Evolutionary conservation across 208 protist genomes (phyloP), one percentile per base, ranked within the genome.

Genomic region (Phytomonas serpens): DNA sequence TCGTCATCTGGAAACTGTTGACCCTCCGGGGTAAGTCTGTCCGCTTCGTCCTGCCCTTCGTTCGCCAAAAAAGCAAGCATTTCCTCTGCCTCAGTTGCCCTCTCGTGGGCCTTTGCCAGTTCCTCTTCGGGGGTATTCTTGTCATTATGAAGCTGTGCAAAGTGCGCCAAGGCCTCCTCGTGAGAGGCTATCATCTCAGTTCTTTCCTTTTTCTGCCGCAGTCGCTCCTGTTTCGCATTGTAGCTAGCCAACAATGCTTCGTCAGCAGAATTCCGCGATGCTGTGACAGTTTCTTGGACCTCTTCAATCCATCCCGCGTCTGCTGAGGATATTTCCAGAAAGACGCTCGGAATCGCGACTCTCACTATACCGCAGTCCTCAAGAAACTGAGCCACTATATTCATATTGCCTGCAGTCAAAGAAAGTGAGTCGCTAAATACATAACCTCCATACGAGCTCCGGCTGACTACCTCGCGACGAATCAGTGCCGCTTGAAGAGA

Each of bases 351-450:
- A 30, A 84, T 29, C 42, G 78, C 38, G 9, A 74, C 68, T 51
- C 19, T 1, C 7, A 19, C 19, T 27, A 57, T 11, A 16, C 47
- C 47, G 47, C 78, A 83, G 14, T 77, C 65, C 31, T 80, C 74
- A 64, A 82, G 64, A 51, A 87, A 84, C 2, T 61, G n/a, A 13
- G 79, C 67, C n/a, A 63, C 7, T 4, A 71, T 64, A 31, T 27
- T 1, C 47, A 57, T 57, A 57, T 57, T 57, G 19, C 47, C 52
- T 3, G 78, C 71, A 0, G 68, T 69, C 40, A 68, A 76, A 61
- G 75, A 36, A 69, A 80, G 68, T 9, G 80, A 78, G 65, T 97
- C 89, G 67, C 87, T 93, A 38, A 94, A 83, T 31, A 97, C 88
- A 78, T 89, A 97, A 67, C 92, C 92, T 47, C 82, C 79, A 75